These are phyloP conservation scores for Trichoderma virens DNA, from an alignment of 495 filamentous ascomycete genomes.

Conservation along the genomic window DNA sequence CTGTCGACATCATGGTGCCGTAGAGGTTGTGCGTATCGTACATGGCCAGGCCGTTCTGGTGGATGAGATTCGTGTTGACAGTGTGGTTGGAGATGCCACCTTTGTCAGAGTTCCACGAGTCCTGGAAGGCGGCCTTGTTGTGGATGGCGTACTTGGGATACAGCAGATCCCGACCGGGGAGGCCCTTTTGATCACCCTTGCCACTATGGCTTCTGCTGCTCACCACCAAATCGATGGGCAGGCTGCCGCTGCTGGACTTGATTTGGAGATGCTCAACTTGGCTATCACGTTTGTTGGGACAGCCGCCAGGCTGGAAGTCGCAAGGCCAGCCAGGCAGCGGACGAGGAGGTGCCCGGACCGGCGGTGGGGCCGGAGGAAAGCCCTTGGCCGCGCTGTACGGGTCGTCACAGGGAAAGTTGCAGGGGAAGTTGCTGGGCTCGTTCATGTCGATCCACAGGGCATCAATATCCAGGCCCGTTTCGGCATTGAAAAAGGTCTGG, in stretches of 20 bases:
- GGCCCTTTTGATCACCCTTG: slow-evolving; percentile 31
- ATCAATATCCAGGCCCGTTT: slow-evolving; percentile 70
- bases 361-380: slow-evolving; percentile 58
- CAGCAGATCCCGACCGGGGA: slow-evolving; percentile 58
- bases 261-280: not conserved
- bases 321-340: slow-evolving; percentile 63
- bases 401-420: slow-evolving; percentile 63
- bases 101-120: slow-evolving; percentile 39
- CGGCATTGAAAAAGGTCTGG: slow-evolving; percentile 54
- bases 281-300: not conserved
- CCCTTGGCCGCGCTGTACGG: slow-evolving; percentile 47
- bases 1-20: slow-evolving; percentile 72
- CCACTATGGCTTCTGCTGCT: slow-evolving; percentile 15
- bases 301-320: slow-evolving; percentile 57
- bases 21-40: slow-evolving; percentile 83
- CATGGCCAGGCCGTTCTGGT: slow-evolving; percentile 62
- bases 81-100: slow-evolving; percentile 67
- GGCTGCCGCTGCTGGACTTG: not conserved
- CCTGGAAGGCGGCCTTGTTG: slow-evolving; percentile 49
- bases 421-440: slow-evolving; percentile 59
- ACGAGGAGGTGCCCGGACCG: slow-evolving; percentile 50
- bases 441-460: slow-evolving; percentile 88
- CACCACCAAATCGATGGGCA: not conserved
- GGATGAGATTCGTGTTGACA: slow-evolving; percentile 64
- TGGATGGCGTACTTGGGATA: slow-evolving; percentile 68